Evolutionary conservation across 2,329 filamentous ascomycete genomes (phyloP).

Genomic region (Sporothrix brasiliensis): DNA sequence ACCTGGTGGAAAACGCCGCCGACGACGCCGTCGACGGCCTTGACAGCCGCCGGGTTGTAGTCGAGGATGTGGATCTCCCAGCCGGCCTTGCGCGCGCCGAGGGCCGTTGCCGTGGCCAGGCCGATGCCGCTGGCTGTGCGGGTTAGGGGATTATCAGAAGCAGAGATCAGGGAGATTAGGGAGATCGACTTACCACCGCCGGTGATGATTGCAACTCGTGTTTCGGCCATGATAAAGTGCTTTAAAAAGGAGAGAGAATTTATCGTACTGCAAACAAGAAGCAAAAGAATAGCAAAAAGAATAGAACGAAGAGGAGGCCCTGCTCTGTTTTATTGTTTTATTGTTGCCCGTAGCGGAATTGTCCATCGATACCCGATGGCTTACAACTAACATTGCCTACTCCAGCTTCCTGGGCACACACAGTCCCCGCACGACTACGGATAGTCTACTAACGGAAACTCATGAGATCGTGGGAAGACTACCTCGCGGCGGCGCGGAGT

Average conservation of each 20-base stretch:
- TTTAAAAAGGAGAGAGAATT: too few species aligned
- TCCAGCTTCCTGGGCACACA: background rate
- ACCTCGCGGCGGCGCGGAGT: background rate
- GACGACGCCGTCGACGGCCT: conserved; percentile 10
- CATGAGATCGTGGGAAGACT: background rate
- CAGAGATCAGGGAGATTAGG: background rate
- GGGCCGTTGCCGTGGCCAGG: conserved; percentile 36
- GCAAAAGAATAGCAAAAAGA: background rate
- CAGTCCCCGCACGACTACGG: background rate
- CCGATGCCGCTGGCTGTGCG: conserved; percentile 38
- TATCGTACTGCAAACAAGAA: background rate
- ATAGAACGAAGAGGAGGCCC: background rate
- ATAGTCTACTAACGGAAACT: conserved; percentile 17
- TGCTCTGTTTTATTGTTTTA: background rate
- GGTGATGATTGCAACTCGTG: conserved; percentile 27
- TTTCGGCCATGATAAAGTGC: conserved; percentile 11
- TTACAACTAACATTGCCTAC: background rate
- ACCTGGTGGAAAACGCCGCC: conserved; percentile 30
- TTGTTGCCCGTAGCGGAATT: background rate
- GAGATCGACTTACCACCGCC: conserved; percentile 22
- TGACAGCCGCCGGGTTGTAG: conserved; percentile 27
- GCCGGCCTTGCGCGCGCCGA: conserved; percentile 31
- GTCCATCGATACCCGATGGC: background rate
- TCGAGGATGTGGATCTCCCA: conserved; percentile 32
- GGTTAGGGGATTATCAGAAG: too few species aligned